phyloP scores from a whole-genome alignment of 441 rosid species.

The Biscutella laevigata region DNA sequence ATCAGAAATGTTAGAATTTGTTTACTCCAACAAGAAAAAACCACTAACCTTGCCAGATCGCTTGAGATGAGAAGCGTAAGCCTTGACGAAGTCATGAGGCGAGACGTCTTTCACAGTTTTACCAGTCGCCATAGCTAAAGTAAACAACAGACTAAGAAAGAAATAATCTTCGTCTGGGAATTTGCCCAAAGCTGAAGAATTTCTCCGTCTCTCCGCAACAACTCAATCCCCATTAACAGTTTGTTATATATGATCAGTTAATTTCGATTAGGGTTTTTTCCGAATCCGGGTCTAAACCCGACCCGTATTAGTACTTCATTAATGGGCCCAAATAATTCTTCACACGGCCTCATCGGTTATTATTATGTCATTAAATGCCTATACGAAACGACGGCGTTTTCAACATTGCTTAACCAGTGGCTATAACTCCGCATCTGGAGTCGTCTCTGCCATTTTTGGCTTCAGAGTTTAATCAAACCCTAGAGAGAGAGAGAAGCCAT shows the following conservation, averaged over 20 bases:
- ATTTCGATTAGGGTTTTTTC: conserved; percentile 20
- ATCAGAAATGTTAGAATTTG: no score
- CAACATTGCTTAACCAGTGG: background rate
- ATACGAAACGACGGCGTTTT: conserved; percentile 5
- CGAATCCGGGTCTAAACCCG: background rate
- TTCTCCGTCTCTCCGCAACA: background rate
- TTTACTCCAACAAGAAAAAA: no score
- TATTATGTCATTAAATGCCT: background rate
- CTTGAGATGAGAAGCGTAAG: conserved; percentile 34
- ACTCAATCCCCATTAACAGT: background rate
- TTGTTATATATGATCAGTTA: conserved; percentile 7
- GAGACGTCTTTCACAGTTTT: conserved; percentile 32
- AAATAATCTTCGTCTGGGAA: conserved; percentile 5
- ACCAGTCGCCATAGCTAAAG: conserved; percentile 27
- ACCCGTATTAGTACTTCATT: background rate
- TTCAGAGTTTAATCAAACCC: conserved; percentile 28
- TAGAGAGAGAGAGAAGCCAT: conserved; percentile 18
- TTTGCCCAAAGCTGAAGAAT: conserved; percentile 17
- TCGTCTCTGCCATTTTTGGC: conserved; percentile 20
- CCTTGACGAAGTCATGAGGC: conserved; percentile 33
- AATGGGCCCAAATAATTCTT: conserved; percentile 1
- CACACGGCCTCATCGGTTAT: background rate
- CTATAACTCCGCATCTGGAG: conserved; percentile 22
- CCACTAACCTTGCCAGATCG: conserved; percentile 35
- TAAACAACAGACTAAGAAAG: background rate